These are phyloP conservation scores for Talaromyces adpressus DNA, from an alignment of 495 filamentous ascomycete species.

Conservation along the genomic window DNA sequence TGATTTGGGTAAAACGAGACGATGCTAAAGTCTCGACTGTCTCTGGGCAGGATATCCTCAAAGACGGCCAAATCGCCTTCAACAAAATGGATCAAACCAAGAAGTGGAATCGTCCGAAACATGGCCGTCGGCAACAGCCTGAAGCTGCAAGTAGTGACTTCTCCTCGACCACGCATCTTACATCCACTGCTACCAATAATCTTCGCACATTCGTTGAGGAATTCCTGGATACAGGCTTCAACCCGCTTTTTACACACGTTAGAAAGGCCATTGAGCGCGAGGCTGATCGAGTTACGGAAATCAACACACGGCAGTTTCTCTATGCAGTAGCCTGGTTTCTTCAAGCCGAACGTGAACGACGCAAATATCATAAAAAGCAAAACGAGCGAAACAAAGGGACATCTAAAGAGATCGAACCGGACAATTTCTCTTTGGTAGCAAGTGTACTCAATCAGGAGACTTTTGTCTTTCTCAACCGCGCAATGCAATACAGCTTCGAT, in stretches of 20 bases:
- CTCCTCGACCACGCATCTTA: constrained; percentile 61
- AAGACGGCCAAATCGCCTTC: constrained; percentile 63
- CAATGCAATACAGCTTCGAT: constrained; percentile 71
- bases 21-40: constrained; percentile 76
- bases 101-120: constrained; percentile 75
- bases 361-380: constrained; percentile 45
- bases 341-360: constrained; percentile 73
- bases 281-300: constrained; percentile 68
- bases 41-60: constrained; percentile 77
- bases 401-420: constrained; percentile 49
- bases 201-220: constrained; percentile 82
- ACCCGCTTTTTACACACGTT: constrained; percentile 81
- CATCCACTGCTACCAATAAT: constrained; percentile 58
- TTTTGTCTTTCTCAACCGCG: constrained; percentile 77
- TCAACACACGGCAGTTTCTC: constrained; percentile 78
- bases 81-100: constrained; percentile 88
- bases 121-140: constrained; percentile 55
- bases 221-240: constrained; percentile 93
- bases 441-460: constrained; percentile 87
- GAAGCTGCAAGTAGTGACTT: constrained; percentile 63
- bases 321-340: constrained; percentile 94
- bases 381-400: constrained; percentile 24
- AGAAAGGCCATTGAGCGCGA: constrained; percentile 88
- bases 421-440: constrained; percentile 80
- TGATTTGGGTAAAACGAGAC: constrained; percentile 92